phyloP scores from a whole-genome alignment of 495 filamentous ascomycete species.

The Penicillium paxilli region DNA sequence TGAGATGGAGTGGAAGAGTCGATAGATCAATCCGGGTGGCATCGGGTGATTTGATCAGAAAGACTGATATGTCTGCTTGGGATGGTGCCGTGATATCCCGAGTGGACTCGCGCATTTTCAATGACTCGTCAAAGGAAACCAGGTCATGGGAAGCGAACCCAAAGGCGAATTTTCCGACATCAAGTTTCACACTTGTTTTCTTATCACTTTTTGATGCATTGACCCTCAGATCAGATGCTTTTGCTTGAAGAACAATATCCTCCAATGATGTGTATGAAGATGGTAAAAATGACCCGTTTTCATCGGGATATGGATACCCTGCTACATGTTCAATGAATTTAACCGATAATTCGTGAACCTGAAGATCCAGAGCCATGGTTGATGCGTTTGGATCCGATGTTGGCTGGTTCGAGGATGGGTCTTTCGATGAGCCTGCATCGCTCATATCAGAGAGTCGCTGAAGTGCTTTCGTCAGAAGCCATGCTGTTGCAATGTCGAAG shows the following conservation, averaged over 20 bases:
- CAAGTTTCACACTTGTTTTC: conserved; percentile 26
- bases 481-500: conserved; percentile 69
- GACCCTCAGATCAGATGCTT: conserved; percentile 26
- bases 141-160: conserved; percentile 73
- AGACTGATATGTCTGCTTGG: conserved; percentile 66
- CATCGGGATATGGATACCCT: conserved; percentile 34
- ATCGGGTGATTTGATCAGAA: conserved; percentile 51
- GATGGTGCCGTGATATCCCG: conserved; percentile 57
- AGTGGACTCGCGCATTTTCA: conserved; percentile 71
- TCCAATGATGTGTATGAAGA: conserved; percentile 28
- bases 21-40: conserved; percentile 64
- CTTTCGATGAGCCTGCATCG: conserved; percentile 16
- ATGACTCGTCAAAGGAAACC: conserved; percentile 66
- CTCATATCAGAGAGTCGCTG: conserved; percentile 51
- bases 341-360: conserved; percentile 54
- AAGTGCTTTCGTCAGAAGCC: conserved; percentile 62
- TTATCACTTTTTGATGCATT: conserved; percentile 20
- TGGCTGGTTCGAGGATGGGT: conserved; percentile 11
- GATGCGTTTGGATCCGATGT: conserved; percentile 25
- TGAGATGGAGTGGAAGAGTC: conserved; percentile 78
- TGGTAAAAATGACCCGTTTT: conserved; percentile 9
- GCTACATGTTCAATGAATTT: conserved; percentile 66
- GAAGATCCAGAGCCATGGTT: conserved; percentile 54
- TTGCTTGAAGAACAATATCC: conserved; percentile 36
- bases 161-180: conserved; percentile 67